Evolutionary conservation across 208 protist genomes (phyloP), one percentile per base, ranked within the genome.

Genomic region (Leishmania arabica): DNA sequence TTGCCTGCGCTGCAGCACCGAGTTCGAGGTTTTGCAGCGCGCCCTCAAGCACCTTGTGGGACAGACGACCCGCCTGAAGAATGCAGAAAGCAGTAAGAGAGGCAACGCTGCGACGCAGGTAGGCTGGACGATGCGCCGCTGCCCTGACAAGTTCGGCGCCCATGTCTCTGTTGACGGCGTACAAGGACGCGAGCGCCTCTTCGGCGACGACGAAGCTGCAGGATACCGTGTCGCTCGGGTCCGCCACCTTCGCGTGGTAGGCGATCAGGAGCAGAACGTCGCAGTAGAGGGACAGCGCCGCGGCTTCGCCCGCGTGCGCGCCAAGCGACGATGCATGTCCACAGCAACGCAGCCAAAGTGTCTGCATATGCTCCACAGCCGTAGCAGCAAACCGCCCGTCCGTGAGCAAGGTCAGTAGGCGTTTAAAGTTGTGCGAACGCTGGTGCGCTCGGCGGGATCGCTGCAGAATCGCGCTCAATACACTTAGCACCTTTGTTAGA

Each of bases 1-100:
- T 86, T 9, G 82, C 69, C 24, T 54, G 64, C 8, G 64, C 73
- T 0, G 60, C 56, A n/a, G 40, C 34, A 6, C 78, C 34, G 31
- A 60, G 9, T n/a, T 85, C 81, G 8, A 86, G 53, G 65, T 86
- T 69, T 7, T 27, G 54, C 77, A 86, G 56, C 13, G 82, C 77
- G 24, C 69, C 58, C 49, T 79, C 54, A 13, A 64, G 40, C 62
- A 51, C 74, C 11, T 49, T 71, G 8, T 47, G 9, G 2, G 82
- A 56, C 5, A 86, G 78, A 49, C 72, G 58, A 13, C 78, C 0
- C 3, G 82, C 82, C 54, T 51, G 40, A 31, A 71, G 78, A 45
- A 86, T 86, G 27, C 80, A 76, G 31, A 86, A 86, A 9, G 78
- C 64, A 37, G 82, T 86, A 34, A 86, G 78, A 3, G 77, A 79